Percentiles rank a stretch among this genome's conserved stretches.
Evolutionary conservation across 805 yeast genomes (phyloP).

Genomic region (Priceomyces haplophilus): DNA sequence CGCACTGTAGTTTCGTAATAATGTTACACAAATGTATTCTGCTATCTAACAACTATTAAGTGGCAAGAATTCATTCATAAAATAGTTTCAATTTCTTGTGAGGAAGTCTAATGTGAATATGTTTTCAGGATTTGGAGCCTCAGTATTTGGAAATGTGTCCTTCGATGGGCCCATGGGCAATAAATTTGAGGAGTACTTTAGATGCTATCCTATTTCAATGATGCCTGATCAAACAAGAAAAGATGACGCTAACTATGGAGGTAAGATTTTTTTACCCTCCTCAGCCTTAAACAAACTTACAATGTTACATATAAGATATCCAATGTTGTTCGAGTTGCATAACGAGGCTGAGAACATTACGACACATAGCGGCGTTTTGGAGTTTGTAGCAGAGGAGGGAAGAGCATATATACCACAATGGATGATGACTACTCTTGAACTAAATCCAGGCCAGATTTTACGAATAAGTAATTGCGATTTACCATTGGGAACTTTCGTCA

Average conservation of each 20-base stretch:
- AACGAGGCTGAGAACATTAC: conserved; percentile 58
- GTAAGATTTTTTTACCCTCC: conserved; percentile 92
- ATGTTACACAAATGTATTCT: background rate
- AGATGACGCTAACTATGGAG: conserved; percentile 86
- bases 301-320: conserved; percentile 88
- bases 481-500: conserved; percentile 84
- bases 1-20: background rate
- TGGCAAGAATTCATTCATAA: background rate
- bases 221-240: conserved; percentile 74
- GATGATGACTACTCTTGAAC: conserved; percentile 80
- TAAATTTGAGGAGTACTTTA: conserved; percentile 77
- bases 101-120: conserved; percentile 16
- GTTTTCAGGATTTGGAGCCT: conserved; percentile 44
- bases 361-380: conserved; percentile 93
- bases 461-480: conserved; percentile 74
- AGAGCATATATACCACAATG: conserved; percentile 92
- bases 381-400: conserved; percentile 97
- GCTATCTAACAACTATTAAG: background rate
- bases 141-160: conserved; percentile 33
- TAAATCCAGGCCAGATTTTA: conserved; percentile 78
- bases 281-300: conserved; percentile 86
- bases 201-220: conserved; percentile 90
- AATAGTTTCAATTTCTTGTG: background rate
- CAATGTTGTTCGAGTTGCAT: conserved; percentile 84
- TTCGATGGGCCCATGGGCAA: conserved; percentile 28